Evolutionary conservation across 441 rosid species (phyloP).

Genomic region (Arabidopsis hybrid): DNA sequence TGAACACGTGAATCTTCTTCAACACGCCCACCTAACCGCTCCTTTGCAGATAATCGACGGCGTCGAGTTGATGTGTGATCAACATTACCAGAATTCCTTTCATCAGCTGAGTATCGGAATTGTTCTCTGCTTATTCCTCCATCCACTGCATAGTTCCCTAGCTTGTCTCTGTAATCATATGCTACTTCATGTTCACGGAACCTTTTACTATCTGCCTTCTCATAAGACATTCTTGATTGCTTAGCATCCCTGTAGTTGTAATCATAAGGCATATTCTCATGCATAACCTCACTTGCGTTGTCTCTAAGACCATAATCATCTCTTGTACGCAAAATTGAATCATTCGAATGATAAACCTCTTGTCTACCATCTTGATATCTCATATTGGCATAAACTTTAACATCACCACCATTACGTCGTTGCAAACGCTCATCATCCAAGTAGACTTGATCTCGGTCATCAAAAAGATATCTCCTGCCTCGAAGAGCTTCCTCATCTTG

Average conservation of each 20-base stretch:
- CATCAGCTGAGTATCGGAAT: neutral
- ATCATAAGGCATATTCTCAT: slow-evolving; percentile 7
- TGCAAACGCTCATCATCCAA: slow-evolving; percentile 8
- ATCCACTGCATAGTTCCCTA: neutral
- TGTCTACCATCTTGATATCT: slow-evolving; percentile 9
- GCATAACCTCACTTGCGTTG: neutral
- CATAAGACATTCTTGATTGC: neutral
- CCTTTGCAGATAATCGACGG: neutral
- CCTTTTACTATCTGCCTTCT: neutral
- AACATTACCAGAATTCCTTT: neutral
- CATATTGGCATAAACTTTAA: neutral
- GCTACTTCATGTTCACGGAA: neutral
- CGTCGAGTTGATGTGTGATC: neutral
- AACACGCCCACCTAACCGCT: slow-evolving; percentile 17
- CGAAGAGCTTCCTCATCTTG: slow-evolving; percentile 1
- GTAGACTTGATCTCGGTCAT: slow-evolving; percentile 1
- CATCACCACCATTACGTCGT: neutral
- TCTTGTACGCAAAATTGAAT: neutral
- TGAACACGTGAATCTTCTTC: slow-evolving; percentile 9
- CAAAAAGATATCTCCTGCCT: neutral
- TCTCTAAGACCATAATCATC: neutral
- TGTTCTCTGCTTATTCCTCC: neutral
- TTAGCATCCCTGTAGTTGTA: neutral
- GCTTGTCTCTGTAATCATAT: neutral
- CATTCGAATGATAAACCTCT: neutral